Base-by-base conservation (phyloP, 345 rosid species). In the Sonneratia alba region DNA sequence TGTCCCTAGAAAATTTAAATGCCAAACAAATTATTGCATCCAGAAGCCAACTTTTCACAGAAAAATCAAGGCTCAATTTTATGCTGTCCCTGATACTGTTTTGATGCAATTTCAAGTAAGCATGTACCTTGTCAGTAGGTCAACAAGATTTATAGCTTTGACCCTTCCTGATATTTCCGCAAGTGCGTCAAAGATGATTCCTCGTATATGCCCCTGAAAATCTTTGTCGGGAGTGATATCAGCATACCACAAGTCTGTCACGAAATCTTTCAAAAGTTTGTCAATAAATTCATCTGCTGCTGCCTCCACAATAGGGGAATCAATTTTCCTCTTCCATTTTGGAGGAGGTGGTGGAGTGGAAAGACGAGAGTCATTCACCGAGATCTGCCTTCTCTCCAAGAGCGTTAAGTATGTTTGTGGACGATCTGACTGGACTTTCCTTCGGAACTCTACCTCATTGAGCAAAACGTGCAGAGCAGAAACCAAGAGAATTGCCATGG, bases 211-310 rank as follows among this genome's bases (percentile, higher is more conserved):
- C 81, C 91, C 92, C 49, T 98, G 98, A 18, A 85, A 85, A 64
- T 96, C 99, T 82, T 51, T 88, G 77, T 96, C 98, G 0, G 91
- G 92, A 4, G 99, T 92, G 71, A 96, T 92, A 77, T 88, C 91
- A 2, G 91, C 83, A 80, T 96, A 96, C 98, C 98, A 96, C 78
- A 92, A 79, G 77, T 92, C 89, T 47, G 82, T 71, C 75, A 96
- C 93, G 72, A 92, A 96, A 78, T 91, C 99, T 83, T 81, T 88
- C 73, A 96, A 79, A 70, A 96, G 74, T 83, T 92, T 89, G 78
- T 91, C 89, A 32, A 96, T 88, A 38, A 96, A 86, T 22, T 85
- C 92, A 47, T 76, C 84, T 21, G 85, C 73, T 19, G 98, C 91
- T 72, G 89, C 85, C 83, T 96, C 98, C 77, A 96, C 96, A 0